These are phyloP conservation scores for Oryza rufipogon DNA, from an alignment of 176 grass and related monocot species.

Conservation along the genomic window DNA sequence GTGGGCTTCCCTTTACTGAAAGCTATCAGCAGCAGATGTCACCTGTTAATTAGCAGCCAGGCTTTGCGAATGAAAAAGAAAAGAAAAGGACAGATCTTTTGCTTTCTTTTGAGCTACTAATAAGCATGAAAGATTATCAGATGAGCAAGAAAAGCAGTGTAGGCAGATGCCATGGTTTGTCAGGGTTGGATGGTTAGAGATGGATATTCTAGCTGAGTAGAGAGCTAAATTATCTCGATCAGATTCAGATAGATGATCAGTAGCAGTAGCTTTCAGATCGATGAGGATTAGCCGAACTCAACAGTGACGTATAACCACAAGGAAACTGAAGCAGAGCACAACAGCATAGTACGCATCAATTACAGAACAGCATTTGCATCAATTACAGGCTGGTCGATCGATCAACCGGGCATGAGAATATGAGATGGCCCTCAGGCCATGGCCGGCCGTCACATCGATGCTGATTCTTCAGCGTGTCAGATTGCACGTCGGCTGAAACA, in stretches of 20 bases:
- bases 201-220: not conserved
- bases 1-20: not conserved
- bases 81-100: not conserved
- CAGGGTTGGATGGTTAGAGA: constrained; percentile 1
- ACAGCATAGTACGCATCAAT: too few relatives aligned
- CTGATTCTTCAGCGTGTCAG: not conserved
- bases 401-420: not conserved
- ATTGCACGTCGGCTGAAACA: not conserved
- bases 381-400: not conserved
- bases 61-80: not conserved
- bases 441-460: not conserved
- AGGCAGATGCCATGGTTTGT: not conserved
- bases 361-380: not conserved
- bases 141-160: not conserved
- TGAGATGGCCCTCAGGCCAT: not conserved
- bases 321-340: not conserved
- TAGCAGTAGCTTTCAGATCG: constrained; percentile 4
- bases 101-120: not conserved
- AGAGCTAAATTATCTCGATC: not conserved
- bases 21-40: not conserved
- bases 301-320: not conserved
- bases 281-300: not conserved
- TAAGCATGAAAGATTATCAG: not conserved
- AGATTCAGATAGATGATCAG: not conserved
- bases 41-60: not conserved